Conservation (phyloP, 768 basidiomycete genomes). For the Calocybe gangraenosa region DNA sequence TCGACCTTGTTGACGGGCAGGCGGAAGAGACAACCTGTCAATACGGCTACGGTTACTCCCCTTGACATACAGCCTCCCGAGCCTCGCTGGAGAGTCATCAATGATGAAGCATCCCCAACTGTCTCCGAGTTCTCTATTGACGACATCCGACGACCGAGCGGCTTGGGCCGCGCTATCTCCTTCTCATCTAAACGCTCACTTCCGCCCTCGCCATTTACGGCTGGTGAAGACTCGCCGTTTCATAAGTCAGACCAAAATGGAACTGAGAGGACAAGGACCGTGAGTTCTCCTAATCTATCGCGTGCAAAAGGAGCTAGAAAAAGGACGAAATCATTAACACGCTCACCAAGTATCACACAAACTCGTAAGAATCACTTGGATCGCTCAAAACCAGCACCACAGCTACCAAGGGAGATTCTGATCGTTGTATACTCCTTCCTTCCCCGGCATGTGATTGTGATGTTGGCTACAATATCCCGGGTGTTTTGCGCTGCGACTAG, state of each 20-base stretch:
- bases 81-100: slow-evolving; percentile 13
- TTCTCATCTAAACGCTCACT: slow-evolving; percentile 31
- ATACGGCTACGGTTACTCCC: no score
- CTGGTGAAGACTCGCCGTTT: slow-evolving; percentile 18
- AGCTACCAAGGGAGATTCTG: slow-evolving; percentile 32
- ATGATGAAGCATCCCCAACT: slow-evolving; percentile 10
- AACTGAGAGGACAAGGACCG: slow-evolving; percentile 23
- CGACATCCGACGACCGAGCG: slow-evolving; percentile 44
- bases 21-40: slow-evolving; percentile 13
- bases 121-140: slow-evolving; percentile 22
- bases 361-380: no score
- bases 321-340: slow-evolving; percentile 14
- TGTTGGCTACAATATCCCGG: slow-evolving; percentile 28
- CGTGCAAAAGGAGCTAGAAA: slow-evolving; percentile 20
- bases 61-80: slow-evolving; percentile 3
- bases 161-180: slow-evolving; percentile 36
- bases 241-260: slow-evolving; percentile 3
- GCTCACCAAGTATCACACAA: slow-evolving; percentile 6
- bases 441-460: slow-evolving; percentile 25
- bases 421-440: slow-evolving; percentile 30
- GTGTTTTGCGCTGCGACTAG: slow-evolving; percentile 30
- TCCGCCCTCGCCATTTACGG: slow-evolving; percentile 30
- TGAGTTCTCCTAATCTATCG: slow-evolving; percentile 36
- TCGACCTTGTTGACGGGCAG: slow-evolving; percentile 19
- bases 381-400: slow-evolving; percentile 3